These are phyloP conservation scores for Tuber aestivum DNA, from an alignment of 495 filamentous ascomycete genomes.

Conservation along the genomic window DNA sequence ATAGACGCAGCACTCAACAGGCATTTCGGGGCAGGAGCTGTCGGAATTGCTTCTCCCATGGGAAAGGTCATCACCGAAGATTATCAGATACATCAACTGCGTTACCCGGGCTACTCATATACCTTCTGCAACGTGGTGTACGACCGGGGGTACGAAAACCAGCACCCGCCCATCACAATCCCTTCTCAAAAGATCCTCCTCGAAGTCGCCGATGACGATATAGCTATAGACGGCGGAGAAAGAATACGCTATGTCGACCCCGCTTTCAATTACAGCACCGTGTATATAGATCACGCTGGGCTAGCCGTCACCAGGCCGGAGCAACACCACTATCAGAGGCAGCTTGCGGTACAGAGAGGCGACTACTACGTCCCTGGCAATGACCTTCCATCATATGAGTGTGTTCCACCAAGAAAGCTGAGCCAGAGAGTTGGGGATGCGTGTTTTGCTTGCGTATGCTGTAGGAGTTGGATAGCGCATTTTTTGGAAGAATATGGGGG, in stretches of 20 bases:
- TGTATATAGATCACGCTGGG: slow-evolving; percentile 26
- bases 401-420: neutral
- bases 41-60: slow-evolving; percentile 28
- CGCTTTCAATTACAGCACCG: slow-evolving; percentile 21
- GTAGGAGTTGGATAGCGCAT: slow-evolving; percentile 25
- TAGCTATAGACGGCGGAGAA: neutral
- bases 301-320: slow-evolving; percentile 14
- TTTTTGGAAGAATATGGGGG: neutral
- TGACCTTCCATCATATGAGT: slow-evolving; percentile 23
- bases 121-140: slow-evolving; percentile 34
- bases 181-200: slow-evolving; percentile 26
- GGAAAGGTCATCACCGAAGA: slow-evolving; percentile 31
- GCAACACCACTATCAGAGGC: slow-evolving; percentile 11
- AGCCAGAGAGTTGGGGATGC: slow-evolving; percentile 14
- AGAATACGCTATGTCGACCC: slow-evolving; percentile 29
- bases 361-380: slow-evolving; percentile 27
- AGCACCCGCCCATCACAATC: slow-evolving; percentile 21
- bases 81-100: slow-evolving; percentile 33
- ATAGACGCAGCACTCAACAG: slow-evolving; percentile 27
- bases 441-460: slow-evolving; percentile 27
- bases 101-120: slow-evolving; percentile 22
- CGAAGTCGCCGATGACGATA: slow-evolving; percentile 22
- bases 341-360: slow-evolving; percentile 23
- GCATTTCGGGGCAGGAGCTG: slow-evolving; percentile 31
- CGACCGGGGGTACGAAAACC: slow-evolving; percentile 20